phyloP scores from a whole-genome alignment of 495 filamentous ascomycete species.

The Penicillium malachiteum region DNA sequence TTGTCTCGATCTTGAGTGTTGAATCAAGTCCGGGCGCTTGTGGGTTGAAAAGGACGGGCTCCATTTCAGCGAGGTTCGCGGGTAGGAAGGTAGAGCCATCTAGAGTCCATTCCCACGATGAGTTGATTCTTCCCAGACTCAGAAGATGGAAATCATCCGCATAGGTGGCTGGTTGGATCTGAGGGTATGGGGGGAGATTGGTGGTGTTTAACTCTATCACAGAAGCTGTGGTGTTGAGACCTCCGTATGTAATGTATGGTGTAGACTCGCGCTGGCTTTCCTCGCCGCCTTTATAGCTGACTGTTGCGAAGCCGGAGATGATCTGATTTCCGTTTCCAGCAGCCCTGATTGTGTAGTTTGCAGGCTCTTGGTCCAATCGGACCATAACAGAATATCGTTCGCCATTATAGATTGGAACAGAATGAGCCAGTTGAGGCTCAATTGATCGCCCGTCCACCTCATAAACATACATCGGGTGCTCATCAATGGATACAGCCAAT shows the following conservation, averaged over 20 bases:
- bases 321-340: conserved; percentile 33
- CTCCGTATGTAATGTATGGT: conserved; percentile 42
- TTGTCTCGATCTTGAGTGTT: conserved; percentile 41
- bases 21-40: conserved; percentile 15
- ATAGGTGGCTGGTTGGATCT: conserved; percentile 23
- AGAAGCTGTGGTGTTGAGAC: conserved; percentile 27
- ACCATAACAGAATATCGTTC: conserved; percentile 39
- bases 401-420: conserved; percentile 30
- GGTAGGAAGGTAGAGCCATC: conserved; percentile 26
- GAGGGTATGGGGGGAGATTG: conserved; percentile 35
- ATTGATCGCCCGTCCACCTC: conserved; percentile 41
- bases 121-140: conserved; percentile 29
- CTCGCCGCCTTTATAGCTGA: conserved; percentile 29
- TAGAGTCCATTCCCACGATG: conserved; percentile 42
- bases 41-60: conserved; percentile 37
- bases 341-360: conserved; percentile 33
- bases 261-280: conserved; percentile 12
- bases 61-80: conserved; percentile 7
- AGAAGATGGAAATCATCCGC: conserved; percentile 40
- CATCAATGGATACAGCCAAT: conserved; percentile 41
- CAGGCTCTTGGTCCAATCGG: conserved; percentile 32
- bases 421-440: conserved; percentile 31
- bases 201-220: conserved; percentile 32
- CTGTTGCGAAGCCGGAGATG: conserved; percentile 27
- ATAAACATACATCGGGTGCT: conserved; percentile 43